Evolutionary conservation across 1,139 yeast genomes (phyloP), one percentile per base, ranked within the genome.

Genomic region (Suhomyces bolitotheri): DNA sequence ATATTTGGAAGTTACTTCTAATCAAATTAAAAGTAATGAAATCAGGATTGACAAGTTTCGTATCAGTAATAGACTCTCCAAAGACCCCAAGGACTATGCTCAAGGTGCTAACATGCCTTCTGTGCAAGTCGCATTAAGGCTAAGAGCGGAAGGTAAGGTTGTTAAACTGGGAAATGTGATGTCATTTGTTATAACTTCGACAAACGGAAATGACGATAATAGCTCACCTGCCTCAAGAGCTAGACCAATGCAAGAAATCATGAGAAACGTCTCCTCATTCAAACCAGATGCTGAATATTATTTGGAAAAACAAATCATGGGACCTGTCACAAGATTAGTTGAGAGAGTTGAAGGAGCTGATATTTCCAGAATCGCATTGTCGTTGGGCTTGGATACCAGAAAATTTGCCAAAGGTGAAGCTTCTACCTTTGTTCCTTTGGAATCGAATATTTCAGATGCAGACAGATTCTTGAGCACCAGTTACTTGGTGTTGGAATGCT

Each of bases 151-250:
- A 46, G 97, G 97, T 23, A 90, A 88, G 50, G 81, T 85, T 26
- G 77, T 94, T 39, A 82, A 82, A 46, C 92, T 95, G 2, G 96
- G 96, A 20, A 85, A 84, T 52, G 97, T 94, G 31, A 82, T 94
- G 36, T 85, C 96, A 0, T 94, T 75, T 64, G 85, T 92, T 23
- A 82, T 92, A 26, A 80, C 94, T 1, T 61, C 68, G 0, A 58
- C 64, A 1, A 31, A 36, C 2, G 62, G 60, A 23, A 63, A 57
- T 8, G 62, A 60, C 23, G 75, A 67, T 16, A 69, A 64, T 25
- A 54, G 62, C 2, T 47, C 70, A 2, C 73, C 76, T 7, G 90
- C 94, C 1, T 88, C 82, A 43, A 72, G 96, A 41, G 95, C 97
- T 0, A 73, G 88, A 43, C 78, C 96, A 0, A 67, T 87, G 40